These are phyloP conservation scores for Oryza nivara DNA, from an alignment of 176 grass and related monocot genomes.

Conservation along the genomic window DNA sequence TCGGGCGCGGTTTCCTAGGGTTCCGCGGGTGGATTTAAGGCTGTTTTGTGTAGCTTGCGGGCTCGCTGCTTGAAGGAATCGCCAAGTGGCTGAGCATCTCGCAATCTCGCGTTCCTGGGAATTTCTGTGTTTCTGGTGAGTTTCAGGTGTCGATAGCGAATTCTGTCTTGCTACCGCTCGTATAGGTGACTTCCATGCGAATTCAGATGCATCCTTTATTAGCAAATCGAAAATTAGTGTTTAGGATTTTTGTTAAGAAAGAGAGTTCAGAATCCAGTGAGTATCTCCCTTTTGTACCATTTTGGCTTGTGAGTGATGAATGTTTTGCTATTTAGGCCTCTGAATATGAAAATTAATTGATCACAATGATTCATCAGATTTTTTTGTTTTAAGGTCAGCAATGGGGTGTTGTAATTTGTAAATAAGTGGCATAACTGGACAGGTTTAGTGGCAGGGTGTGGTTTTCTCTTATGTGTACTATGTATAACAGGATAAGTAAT, in stretches of 20 bases:
- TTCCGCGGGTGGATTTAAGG: background rate
- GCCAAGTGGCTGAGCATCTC: background rate
- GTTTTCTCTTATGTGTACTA: background rate
- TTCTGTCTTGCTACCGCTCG: background rate
- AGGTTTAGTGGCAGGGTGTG: background rate
- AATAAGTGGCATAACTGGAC: background rate
- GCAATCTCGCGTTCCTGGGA: background rate
- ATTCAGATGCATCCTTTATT: background rate
- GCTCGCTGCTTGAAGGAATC: background rate
- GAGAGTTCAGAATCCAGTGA: background rate
- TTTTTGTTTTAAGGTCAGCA: background rate
- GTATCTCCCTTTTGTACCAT: background rate
- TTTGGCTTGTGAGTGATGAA: background rate
- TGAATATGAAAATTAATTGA: background rate
- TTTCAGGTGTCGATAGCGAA: background rate
- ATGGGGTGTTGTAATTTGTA: no score
- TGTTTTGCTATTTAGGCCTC: background rate
- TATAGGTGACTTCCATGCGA: constrained; percentile 14
- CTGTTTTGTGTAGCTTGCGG: background rate
- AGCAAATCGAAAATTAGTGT: background rate
- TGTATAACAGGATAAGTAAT: background rate
- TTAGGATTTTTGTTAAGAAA: background rate
- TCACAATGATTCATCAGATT: background rate
- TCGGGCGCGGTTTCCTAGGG: background rate
- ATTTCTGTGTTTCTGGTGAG: background rate